phyloP scores from a whole-genome alignment of 305 asterid species.

The Fraxinus paxiana region DNA sequence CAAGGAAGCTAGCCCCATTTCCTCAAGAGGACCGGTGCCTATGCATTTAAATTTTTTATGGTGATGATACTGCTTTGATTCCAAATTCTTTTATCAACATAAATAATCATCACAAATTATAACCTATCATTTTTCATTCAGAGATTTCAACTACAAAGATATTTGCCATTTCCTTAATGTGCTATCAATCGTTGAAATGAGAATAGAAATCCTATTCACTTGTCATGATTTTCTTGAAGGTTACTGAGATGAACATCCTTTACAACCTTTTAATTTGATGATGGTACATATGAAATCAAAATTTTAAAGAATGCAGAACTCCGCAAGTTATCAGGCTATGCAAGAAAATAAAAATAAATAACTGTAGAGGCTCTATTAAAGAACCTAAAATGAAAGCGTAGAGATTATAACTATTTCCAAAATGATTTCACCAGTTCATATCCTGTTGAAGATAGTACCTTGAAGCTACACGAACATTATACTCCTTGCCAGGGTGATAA shows the following conservation, averaged over 20 bases:
- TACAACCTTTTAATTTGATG: background rate
- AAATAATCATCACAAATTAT: background rate
- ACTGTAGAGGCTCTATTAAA: background rate
- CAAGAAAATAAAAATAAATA: background rate
- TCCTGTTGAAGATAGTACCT: slow-evolving; percentile 41
- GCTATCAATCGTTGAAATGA: background rate
- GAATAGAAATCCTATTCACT: background rate
- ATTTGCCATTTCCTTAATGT: background rate
- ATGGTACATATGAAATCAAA: background rate
- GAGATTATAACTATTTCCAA: background rate
- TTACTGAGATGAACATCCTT: background rate
- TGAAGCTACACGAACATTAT: slow-evolving; percentile 90
- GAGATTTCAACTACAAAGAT: background rate
- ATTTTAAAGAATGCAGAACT: background rate
- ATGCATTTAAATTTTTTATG: background rate
- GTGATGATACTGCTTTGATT: background rate
- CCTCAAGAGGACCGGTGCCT: background rate
- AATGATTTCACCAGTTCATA: background rate
- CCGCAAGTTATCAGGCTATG: background rate
- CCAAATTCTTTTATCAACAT: background rate
- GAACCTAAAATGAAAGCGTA: background rate
- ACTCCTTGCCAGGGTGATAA: slow-evolving; percentile 85
- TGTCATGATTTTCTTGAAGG: background rate
- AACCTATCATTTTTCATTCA: background rate
- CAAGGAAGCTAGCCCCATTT: background rate